Conservation (phyloP, 23 red algal genomes). For the Rhodosorus marinus region DNA sequence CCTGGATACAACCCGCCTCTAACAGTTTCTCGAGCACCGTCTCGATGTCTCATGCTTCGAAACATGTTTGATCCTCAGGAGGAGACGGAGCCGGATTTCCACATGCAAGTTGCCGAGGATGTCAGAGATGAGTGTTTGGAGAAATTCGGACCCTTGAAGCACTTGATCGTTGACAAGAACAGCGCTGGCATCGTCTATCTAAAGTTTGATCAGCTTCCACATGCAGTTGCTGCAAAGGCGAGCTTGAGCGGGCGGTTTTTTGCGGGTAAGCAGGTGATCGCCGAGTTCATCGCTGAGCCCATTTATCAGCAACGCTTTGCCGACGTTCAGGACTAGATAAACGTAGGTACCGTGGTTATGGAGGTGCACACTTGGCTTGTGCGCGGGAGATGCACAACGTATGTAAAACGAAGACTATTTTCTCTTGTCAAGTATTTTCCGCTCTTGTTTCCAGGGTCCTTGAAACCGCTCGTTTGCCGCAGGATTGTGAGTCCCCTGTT, state of each 20-base stretch:
- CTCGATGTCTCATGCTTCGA: slow-evolving; percentile 28
- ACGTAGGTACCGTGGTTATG: no score
- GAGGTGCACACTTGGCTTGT: no score
- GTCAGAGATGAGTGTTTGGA: slow-evolving; percentile 37
- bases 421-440: no score
- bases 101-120: slow-evolving; percentile 46
- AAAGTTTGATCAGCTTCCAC: slow-evolving; percentile 8
- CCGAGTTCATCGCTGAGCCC: slow-evolving; percentile 17
- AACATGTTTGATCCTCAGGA: slow-evolving; percentile 60
- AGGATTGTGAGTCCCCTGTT: no score
- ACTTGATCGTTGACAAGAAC: slow-evolving; percentile 40
- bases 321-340: no score
- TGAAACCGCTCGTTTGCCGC: no score
- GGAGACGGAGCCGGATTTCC: slow-evolving; percentile 28
- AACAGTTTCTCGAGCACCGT: background rate
- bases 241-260: slow-evolving; percentile 50
- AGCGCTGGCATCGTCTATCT: slow-evolving; percentile 45
- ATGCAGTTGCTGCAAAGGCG: slow-evolving; percentile 12
- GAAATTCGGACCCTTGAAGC: slow-evolving; percentile 39
- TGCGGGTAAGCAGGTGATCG: slow-evolving; percentile 35
- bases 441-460: no score
- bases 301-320: slow-evolving; percentile 22
- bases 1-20: slow-evolving; percentile 11
- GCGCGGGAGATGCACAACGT: no score
- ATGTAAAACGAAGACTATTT: no score